phyloP scores from a whole-genome alignment of 2,329 filamentous ascomycete species.

The Cryphonectria nitschkei region DNA sequence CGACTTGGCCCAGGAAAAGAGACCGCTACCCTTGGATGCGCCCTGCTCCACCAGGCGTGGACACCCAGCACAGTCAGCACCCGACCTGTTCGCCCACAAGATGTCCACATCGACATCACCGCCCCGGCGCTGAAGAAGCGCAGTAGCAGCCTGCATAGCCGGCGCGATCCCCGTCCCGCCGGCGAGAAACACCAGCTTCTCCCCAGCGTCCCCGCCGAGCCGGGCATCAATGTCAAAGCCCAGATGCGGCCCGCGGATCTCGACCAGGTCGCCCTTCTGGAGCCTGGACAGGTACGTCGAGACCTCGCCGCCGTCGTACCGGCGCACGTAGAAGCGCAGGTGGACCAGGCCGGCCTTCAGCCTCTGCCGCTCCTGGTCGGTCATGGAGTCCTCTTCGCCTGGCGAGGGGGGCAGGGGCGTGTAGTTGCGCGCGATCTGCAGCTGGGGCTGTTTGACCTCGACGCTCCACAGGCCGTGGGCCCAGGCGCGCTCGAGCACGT shows the following conservation, averaged over 20 bases:
- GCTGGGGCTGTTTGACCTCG: conserved; percentile 90
- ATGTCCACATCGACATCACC: conserved; percentile 63
- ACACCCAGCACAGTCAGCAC: conserved; percentile 68
- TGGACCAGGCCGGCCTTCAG: conserved; percentile 37
- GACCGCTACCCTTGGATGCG: neutral
- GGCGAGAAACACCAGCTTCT: conserved; percentile 78
- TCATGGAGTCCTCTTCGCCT: conserved; percentile 24
- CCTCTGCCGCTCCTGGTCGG: conserved; percentile 34
- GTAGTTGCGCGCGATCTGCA: conserved; percentile 91
- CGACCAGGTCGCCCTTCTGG: conserved; percentile 64
- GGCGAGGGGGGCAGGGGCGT: conserved; percentile 65
- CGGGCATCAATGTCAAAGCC: conserved; percentile 60
- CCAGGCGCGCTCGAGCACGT: conserved; percentile 50
- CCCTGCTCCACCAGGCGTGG: conserved; percentile 1
- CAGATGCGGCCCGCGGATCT: conserved; percentile 76
- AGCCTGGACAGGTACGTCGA: conserved; percentile 77
- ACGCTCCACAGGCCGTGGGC: conserved; percentile 78
- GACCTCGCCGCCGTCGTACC: conserved; percentile 79
- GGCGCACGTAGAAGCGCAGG: conserved; percentile 78
- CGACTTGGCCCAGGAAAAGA: conserved; percentile 7
- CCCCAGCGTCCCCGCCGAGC: conserved; percentile 37
- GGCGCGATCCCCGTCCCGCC: conserved; percentile 93
- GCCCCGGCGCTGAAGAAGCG: conserved; percentile 49
- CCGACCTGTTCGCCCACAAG: conserved; percentile 77
- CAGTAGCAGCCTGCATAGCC: conserved; percentile 77